Evolutionary conservation across 352 stramenopile genomes (phyloP), one percentile per base, ranked within the genome.

Genomic region (Phytophthora agathidicida): DNA sequence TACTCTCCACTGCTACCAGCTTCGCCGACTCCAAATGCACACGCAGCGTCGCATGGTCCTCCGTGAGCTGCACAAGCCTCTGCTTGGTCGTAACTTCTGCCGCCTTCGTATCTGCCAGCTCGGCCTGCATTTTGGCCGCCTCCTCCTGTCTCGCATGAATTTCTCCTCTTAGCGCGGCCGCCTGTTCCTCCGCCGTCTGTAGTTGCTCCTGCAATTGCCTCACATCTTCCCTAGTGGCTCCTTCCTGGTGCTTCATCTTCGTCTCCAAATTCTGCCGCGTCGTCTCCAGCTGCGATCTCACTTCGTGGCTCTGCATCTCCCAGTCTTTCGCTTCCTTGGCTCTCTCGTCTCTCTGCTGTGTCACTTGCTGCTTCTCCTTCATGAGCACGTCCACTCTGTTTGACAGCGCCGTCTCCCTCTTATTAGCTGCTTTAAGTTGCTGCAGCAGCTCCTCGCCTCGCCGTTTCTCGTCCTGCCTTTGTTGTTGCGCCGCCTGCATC

Each of bases 11-110:
- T 26, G 71, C 61, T 7, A 61, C 53, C 22, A 71, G 38, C 38
- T 69, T 76, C 9, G 65, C 47, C 13, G 67, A 65, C 17, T 64
- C 54, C 33, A 83, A 43, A 16, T 77, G 77, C 23, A 89, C 75
- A 37, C 81, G 48, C 27, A 83, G 50, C 13, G 57, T 75, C 16
- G 78, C 84, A n/a, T 82, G 58, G 3, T 84, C 77, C 43, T 90
- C 72, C 24, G 73, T 89, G 9, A 91, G 68, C 53, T 89, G 77
- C 43, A 89, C 53, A 2, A 90, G 67, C 49, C 81, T 76, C 58
- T 82, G 57, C 57, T 81, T 87, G 0, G 68, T 65, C 3, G 58
- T 49, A 8, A 56, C 55, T 30, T 77, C 62, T 2, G 53, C 67
- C 3, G 49, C 46, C 28, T 84, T 74, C 1, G 64, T 68, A 32